These are phyloP conservation scores for Pterocarpus macrocarpus DNA, from an alignment of 306 rosid genomes.

Conservation along the genomic window DNA sequence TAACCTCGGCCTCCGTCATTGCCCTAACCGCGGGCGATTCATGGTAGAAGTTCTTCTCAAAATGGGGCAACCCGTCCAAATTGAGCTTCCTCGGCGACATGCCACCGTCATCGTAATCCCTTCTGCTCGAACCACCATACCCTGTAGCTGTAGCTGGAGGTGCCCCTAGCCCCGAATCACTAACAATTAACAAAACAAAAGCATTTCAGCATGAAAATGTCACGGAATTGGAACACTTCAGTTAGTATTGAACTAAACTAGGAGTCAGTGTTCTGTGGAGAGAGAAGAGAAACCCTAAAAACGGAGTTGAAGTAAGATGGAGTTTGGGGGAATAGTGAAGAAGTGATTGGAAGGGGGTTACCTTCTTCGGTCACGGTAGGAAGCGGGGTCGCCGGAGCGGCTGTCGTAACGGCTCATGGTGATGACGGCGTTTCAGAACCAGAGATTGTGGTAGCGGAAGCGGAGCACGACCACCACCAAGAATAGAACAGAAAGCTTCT, in stretches of 20 bases:
- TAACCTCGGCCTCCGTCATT: constrained; percentile 87
- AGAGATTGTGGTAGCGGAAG: background rate
- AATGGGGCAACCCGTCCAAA: constrained; percentile 93
- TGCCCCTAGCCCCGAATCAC: constrained; percentile 87
- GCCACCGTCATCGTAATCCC: constrained; percentile 63
- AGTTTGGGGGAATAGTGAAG: background rate
- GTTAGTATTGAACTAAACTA: background rate
- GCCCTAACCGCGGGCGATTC: constrained; percentile 78
- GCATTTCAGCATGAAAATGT: constrained; percentile 23
- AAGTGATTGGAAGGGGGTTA: constrained; percentile 30
- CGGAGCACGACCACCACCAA: background rate
- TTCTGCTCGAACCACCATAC: constrained; percentile 66
- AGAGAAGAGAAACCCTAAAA: constrained; percentile 10
- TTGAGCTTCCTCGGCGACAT: constrained; percentile 72
- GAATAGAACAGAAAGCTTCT: background rate
- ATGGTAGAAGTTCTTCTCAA: constrained; percentile 89
- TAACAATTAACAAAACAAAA: constrained; percentile 54
- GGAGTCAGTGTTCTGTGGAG: background rate
- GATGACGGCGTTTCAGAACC: background rate
- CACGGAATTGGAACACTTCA: too few relatives aligned
- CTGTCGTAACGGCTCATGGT: constrained; percentile 95
- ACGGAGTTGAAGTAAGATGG: background rate
- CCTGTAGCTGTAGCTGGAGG: constrained; percentile 52
- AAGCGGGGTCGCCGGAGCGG: constrained; percentile 92
- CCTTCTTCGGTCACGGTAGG: constrained; percentile 95